These are phyloP conservation scores for Nepenthes alata DNA, from an alignment of 179 eudicot genomes.

Conservation along the genomic window DNA sequence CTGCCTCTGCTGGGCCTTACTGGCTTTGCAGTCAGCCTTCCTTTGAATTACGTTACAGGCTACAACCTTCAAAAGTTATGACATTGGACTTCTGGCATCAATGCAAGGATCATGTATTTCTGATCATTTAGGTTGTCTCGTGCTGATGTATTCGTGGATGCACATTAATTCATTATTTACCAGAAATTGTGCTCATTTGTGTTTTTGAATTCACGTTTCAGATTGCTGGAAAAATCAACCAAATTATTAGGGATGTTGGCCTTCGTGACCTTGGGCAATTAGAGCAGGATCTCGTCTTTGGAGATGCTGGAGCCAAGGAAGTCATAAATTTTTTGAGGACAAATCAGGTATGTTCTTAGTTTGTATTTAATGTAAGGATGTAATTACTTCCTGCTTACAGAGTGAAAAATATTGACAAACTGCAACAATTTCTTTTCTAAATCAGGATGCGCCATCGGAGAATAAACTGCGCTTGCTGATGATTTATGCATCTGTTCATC, in stretches of 20 bases:
- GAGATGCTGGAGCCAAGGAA: slow-evolving; percentile 93
- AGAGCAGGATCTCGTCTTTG: slow-evolving; percentile 96
- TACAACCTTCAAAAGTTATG: too few relatives aligned
- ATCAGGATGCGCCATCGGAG: slow-evolving; percentile 51
- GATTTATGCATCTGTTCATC: slow-evolving; percentile 77
- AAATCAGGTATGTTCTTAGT: slow-evolving; percentile 38
- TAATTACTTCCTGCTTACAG: too few relatives aligned
- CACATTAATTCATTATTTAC: too few relatives aligned
- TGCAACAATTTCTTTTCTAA: slow-evolving; percentile 1
- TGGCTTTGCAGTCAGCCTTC: too few relatives aligned
- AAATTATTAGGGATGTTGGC: slow-evolving; percentile 51
- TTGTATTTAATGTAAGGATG: too few relatives aligned
- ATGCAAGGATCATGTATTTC: not conserved
- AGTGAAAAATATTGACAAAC: not conserved
- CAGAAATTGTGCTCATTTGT: too few relatives aligned
- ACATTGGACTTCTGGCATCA: not conserved
- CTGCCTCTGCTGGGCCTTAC: too few relatives aligned
- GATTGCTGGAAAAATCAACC: slow-evolving; percentile 89
- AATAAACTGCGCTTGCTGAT: slow-evolving; percentile 75
- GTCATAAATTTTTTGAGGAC: slow-evolving; percentile 58
- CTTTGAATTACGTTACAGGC: too few relatives aligned
- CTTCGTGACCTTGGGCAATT: slow-evolving; percentile 89
- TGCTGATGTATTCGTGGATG: too few relatives aligned
- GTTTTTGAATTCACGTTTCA: slow-evolving; percentile 16
- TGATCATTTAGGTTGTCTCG: not conserved